Evolutionary conservation across 176 grass and related monocot genomes (phyloP).

Genomic region (Triticum dicoccoides): DNA sequence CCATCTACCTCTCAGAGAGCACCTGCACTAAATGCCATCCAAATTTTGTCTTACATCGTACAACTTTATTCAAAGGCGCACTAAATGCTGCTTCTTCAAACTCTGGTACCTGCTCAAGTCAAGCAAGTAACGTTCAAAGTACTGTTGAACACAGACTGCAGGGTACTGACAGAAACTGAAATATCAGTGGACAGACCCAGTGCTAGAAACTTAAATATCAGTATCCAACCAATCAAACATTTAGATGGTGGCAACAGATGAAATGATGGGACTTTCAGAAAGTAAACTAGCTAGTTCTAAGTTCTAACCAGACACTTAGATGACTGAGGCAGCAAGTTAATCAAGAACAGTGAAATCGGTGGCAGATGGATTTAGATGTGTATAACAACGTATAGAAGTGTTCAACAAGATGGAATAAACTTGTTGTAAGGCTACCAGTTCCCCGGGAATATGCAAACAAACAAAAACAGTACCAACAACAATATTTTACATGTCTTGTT

Average conservation of each 20-base stretch:
- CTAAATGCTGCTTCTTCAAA: conserved; percentile 92
- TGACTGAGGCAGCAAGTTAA: not conserved
- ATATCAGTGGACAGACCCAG: not conserved
- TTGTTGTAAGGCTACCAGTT: not conserved
- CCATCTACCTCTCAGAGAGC: conserved; percentile 87
- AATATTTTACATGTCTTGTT: not conserved
- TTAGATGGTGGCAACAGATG: not conserved
- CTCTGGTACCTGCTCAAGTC: conserved; percentile 79
- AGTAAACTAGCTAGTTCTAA: not conserved
- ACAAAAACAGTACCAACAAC: not conserved
- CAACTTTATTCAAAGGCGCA: conserved; percentile 94
- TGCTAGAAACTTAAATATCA: not conserved
- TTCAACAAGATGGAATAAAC: conserved; percentile 4
- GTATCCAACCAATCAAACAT: not conserved
- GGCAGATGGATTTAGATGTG: not conserved
- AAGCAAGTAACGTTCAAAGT: conserved; percentile 25
- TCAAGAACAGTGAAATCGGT: not conserved
- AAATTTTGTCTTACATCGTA: conserved; percentile 94
- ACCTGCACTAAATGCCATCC: conserved; percentile 99
- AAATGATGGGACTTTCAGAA: conserved; percentile 2
- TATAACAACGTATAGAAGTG: not conserved
- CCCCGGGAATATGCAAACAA: not conserved
- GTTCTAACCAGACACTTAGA: not conserved
- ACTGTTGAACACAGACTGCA: not conserved
- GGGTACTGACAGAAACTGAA: not conserved